Base-by-base conservation (phyloP, 2,329 filamentous ascomycete species). In the Aureobasidium sp. region DNA sequence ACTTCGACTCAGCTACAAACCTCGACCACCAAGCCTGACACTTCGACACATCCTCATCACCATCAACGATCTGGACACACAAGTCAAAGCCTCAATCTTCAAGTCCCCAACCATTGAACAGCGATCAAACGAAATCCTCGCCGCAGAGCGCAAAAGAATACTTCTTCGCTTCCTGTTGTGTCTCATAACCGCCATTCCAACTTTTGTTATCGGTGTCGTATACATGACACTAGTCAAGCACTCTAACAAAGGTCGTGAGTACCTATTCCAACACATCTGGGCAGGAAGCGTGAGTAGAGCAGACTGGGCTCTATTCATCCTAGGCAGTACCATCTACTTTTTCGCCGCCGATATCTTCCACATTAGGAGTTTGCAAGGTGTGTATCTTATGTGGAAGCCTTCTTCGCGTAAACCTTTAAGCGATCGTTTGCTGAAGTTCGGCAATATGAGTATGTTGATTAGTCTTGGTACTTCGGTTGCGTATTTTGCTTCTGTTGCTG, bases 401-500 rank as follows among this genome's bases (percentile, higher is more conserved):
- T 83, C 85, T 32, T 96, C 90, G 70, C 84, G 82, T 41, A 87
- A 87, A 0, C 89, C 90, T 0, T 71, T 95, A 3, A 68, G 89
- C 16, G 83, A 87, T 67, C 81, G 92, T 15, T 91, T 97, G 69
- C 91, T 91, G 72, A 86, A 89, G n/a, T 97, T 97, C 69, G 92
- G 92, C 9, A 96, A 91, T 77, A 97, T 97, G 92, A 96, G 96
- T 71, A 88, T 95, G 77, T 82, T 97, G 63, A 92, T 97, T 75
- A 94, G 89, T 8, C 81, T 96, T 2, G 92, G 91, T 6, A 96
- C 92, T 0, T 88, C 85, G 2, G 90, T 97, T 63, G 92, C 92
- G 1, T 96, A 96, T 72, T 78, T 95, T 64, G 87, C 90, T 0
- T 96, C 91, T 0, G 77, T 96, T 30, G 87, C 85, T 16, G 86